Percentiles rank a stretch among this genome's conserved stretches.
Conservation (phyloP, 257 asterid genomes). For the Gentiana macrophylla region DNA sequence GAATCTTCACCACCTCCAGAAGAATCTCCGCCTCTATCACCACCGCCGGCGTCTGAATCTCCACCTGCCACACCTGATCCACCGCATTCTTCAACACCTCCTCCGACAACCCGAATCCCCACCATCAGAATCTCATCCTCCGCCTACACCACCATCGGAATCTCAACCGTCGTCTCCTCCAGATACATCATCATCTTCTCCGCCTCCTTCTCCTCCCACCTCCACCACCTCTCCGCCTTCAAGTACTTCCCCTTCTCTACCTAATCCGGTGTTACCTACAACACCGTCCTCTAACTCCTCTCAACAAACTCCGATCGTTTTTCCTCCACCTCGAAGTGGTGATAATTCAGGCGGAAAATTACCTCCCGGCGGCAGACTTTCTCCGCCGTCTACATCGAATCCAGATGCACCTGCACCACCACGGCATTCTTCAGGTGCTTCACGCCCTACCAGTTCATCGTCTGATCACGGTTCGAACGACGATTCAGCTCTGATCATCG, state of each 20-base stretch:
- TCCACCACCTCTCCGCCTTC: background rate
- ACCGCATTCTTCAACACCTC: constrained; percentile 15
- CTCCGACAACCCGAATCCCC: background rate
- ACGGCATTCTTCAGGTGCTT: constrained; percentile 7
- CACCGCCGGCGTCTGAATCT: constrained; percentile 9
- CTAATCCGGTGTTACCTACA: background rate
- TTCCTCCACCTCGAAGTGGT: constrained; percentile 5
- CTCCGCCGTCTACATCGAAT: constrained; percentile 3
- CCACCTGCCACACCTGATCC: background rate
- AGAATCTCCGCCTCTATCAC: constrained; percentile 14
- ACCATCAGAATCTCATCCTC: constrained; percentile 4
- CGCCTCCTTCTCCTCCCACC: constrained; percentile 1
- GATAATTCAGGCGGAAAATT: constrained; percentile 1
- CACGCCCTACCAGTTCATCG: background rate
- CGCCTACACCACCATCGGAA: constrained; percentile 9
- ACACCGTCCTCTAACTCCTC: background rate
- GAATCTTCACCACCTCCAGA: constrained; percentile 1
- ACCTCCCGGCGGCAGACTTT: background rate
- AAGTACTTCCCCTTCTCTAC: background rate
- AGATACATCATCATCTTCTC: background rate
- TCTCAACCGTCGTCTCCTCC: constrained; percentile 8
- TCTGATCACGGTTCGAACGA: constrained; percentile 11
- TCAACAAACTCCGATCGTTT: constrained; percentile 5
- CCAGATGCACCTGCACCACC: background rate
- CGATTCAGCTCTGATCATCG: constrained; percentile 11